Evolutionary conservation across 768 basidiomycete species (phyloP).

Genomic region (Suillus tomentosus): DNA sequence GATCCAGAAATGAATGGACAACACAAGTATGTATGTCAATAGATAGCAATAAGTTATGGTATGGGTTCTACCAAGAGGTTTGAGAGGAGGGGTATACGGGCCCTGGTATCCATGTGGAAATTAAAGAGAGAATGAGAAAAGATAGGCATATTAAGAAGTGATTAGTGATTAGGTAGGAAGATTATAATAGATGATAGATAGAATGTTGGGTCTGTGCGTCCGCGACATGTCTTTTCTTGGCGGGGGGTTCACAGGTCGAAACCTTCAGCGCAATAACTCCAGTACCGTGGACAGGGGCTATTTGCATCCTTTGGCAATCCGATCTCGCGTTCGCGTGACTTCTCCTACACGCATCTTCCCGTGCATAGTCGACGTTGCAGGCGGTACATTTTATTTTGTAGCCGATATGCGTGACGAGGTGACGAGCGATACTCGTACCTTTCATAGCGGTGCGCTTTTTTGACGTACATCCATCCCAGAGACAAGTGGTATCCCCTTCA

Average conservation of each 20-base stretch:
- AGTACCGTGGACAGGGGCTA: neutral
- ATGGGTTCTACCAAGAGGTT: neutral
- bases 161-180: neutral
- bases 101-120: neutral
- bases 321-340: constrained; percentile 31
- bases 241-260: constrained; percentile 20
- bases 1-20: neutral
- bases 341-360: constrained; percentile 37
- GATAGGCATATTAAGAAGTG: neutral
- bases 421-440: constrained; percentile 35
- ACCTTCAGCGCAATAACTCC: constrained; percentile 31
- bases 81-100: neutral
- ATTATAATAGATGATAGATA: neutral
- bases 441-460: constrained; percentile 28
- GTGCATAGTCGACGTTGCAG: constrained; percentile 35
- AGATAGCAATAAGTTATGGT: constrained; percentile 2
- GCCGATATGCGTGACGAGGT: constrained; percentile 35
- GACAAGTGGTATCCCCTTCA: constrained; percentile 31
- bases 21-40: neutral
- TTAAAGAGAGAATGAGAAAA: neutral
- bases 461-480: constrained; percentile 31
- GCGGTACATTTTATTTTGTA: constrained; percentile 32
- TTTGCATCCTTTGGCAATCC: constrained; percentile 18
- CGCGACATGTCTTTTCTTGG: constrained; percentile 35
- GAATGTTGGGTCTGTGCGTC: constrained; percentile 15